Conservation (phyloP, 768 basidiomycete genomes). For the Leccinellum rugosiceps region DNA sequence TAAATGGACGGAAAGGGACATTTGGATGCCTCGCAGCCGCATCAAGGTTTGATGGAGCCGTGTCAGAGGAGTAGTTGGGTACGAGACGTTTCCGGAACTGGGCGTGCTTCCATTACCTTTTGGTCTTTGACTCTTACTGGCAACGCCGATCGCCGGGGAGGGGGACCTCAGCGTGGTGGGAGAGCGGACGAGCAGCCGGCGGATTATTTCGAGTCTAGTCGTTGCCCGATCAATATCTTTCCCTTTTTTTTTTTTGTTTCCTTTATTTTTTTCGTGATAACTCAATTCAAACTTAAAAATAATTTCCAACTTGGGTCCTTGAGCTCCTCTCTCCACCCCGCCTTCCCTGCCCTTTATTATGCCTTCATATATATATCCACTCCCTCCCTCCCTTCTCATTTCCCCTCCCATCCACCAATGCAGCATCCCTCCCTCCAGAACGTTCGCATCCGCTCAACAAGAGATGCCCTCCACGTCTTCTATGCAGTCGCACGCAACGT, state of each 20-base stretch:
- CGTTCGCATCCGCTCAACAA: constrained; percentile 73
- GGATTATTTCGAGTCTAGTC: background rate
- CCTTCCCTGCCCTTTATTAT: constrained; percentile 8
- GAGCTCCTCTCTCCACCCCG: constrained; percentile 21
- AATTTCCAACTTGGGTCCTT: constrained; percentile 27
- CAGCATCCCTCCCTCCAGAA: constrained; percentile 74
- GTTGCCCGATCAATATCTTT: constrained; percentile 21
- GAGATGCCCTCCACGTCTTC: constrained; percentile 81
- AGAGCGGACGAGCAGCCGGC: background rate
- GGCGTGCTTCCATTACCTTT: constrained; percentile 17
- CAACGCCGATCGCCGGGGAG: constrained; percentile 17
- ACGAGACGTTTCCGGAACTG: constrained; percentile 3
- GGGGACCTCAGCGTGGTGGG: background rate
- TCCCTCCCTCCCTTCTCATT: constrained; percentile 24
- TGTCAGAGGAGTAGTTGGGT: background rate
- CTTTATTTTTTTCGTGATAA: constrained; percentile 28
- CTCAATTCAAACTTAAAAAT: constrained; percentile 62
- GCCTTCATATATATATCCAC: constrained; percentile 37
- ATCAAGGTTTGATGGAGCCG: constrained; percentile 28
- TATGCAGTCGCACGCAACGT: constrained; percentile 66
- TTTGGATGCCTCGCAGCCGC: constrained; percentile 5
- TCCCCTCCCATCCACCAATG: constrained; percentile 39
- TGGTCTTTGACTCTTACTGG: constrained; percentile 14
- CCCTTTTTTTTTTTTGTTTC: background rate
- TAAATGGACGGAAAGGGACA: constrained; percentile 5